Conservation (phyloP, 2,329 filamentous ascomycete genomes). For the Dactylellina drechsleri region DNA sequence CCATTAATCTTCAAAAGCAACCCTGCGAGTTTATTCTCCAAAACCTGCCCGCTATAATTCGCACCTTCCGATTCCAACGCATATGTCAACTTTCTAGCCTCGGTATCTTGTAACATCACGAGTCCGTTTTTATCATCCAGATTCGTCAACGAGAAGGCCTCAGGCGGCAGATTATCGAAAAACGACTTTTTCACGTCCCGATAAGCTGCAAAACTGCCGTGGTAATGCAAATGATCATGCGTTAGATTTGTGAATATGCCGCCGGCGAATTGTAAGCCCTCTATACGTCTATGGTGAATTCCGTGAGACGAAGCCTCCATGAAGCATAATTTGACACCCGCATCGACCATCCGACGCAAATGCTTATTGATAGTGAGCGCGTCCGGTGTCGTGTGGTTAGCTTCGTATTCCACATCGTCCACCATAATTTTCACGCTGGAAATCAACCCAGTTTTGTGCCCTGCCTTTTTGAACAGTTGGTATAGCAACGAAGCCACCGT, state of each 20-base stretch:
- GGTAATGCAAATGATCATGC: slow-evolving; percentile 9
- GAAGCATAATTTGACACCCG: background rate
- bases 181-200: slow-evolving; percentile 9
- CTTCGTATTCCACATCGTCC: slow-evolving; percentile 1
- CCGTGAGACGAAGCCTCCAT: slow-evolving; percentile 18
- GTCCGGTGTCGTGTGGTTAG: slow-evolving; percentile 1
- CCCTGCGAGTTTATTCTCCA: background rate
- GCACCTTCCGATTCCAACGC: background rate
- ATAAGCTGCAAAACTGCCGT: background rate
- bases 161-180: background rate
- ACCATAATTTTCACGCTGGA: slow-evolving; percentile 5
- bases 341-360: slow-evolving; percentile 3
- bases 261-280: slow-evolving; percentile 3
- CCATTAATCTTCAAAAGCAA: background rate
- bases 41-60: background rate
- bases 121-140: slow-evolving; percentile 5
- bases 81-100: background rate
- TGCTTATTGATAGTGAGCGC: background rate
- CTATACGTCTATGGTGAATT: slow-evolving; percentile 5
- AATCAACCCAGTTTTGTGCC: background rate
- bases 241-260: slow-evolving; percentile 19
- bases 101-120: slow-evolving; percentile 5
- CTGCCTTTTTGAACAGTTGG: slow-evolving; percentile 1
- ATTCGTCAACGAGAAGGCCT: slow-evolving; percentile 8
- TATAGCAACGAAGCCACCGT: slow-evolving; percentile 1